phyloP scores from a whole-genome alignment of 2,329 filamentous ascomycete species.

The Tolypocladium album region DNA sequence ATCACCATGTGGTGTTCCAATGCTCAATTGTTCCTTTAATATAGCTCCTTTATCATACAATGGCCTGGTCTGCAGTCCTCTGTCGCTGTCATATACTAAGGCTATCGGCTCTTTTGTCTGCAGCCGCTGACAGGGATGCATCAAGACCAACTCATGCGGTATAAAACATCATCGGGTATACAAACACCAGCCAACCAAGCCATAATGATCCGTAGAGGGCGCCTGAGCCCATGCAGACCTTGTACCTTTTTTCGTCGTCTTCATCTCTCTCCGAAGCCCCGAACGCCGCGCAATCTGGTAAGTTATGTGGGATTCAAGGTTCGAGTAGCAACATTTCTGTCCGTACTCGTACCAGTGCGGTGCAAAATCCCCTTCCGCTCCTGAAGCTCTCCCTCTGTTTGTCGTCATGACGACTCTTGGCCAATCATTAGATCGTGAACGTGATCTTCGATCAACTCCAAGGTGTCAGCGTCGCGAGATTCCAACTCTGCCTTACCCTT shows the following conservation, averaged over 20 bases:
- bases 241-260: neutral
- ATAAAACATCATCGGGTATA: neutral
- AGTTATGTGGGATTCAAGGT: neutral
- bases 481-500: neutral
- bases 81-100: neutral
- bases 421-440: neutral
- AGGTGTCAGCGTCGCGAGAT: neutral
- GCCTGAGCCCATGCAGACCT: neutral
- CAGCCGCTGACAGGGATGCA: neutral
- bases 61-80: neutral
- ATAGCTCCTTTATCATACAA: neutral
- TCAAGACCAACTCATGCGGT: neutral
- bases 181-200: neutral
- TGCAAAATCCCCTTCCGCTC: neutral
- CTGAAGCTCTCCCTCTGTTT: neutral
- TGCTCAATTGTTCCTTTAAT: neutral
- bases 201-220: neutral
- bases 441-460: constrained; percentile 2
- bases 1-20: neutral
- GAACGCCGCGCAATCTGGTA: neutral
- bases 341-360: neutral
- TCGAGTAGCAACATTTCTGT: neutral
- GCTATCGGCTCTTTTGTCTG: neutral
- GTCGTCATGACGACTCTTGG: neutral
- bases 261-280: neutral